Base-by-base conservation (phyloP, 345 rosid genomes). In the Eucalyptus globulus region DNA sequence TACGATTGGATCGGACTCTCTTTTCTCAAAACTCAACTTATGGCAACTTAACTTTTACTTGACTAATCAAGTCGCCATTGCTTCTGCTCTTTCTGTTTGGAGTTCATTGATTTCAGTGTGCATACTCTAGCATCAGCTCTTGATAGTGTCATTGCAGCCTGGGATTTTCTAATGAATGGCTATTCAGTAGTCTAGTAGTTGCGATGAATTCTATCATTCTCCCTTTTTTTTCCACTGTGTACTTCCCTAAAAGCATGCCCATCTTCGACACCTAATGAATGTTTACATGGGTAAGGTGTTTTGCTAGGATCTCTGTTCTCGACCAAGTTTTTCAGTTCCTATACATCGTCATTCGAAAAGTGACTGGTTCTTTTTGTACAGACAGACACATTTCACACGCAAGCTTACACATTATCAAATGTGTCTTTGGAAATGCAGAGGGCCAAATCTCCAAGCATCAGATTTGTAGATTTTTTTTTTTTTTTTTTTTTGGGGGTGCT, bases 401-500 rank as follows among this genome's bases (percentile, higher is more conserved):
- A 22, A 29, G 29, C 85, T 21, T 56, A 37, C 29, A 21, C 85
- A 76, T 40, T 6, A 40, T 40, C 85, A 3, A 76, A n/a, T n/a
- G n/a, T 47, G 24, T 40, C 22, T 76, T 29, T 40, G 21, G 29
- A 76, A 21, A 76, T 76, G 47, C 13, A 0, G 47, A 22, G 85
- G 83, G 9, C 47, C 14, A 76, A 11, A 22, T 76, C 83, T 37
- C 83, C n/a, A n/a, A n/a, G 37, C 47, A 76, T 37, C 85, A 76
- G 85, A 76, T 76, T 76, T 76, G 85, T 22, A 76, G 27, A 76
- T 21, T 40, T 14, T n/a, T 72, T n/a, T n/a, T 60, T 60, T 60
- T 51, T 51, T 53, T 21, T 0, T 2, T 3, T 5, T n/a, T n/a
- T n/a, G n/a, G n/a, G n/a, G 69, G 4, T 0, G 85, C 85, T 21